A percentile compares a stretch with the other conserved stretches of the same genome.
These are phyloP conservation scores for Gracilaria caudata DNA, from an alignment of 23 red algal genomes.

Conservation along the genomic window DNA sequence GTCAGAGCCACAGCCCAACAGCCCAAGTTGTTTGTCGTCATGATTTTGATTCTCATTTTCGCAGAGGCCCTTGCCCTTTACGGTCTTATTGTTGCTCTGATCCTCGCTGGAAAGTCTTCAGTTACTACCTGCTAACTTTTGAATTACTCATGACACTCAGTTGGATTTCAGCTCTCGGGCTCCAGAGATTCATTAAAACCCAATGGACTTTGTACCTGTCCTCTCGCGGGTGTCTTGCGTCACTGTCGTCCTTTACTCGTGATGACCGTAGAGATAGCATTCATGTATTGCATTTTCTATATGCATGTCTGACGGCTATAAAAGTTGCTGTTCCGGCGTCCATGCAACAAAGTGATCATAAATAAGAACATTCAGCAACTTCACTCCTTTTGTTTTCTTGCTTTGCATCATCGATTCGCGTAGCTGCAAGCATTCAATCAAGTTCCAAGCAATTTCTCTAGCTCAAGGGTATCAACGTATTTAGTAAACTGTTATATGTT, in stretches of 20 bases:
- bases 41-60: constrained; percentile 96
- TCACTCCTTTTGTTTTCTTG: not conserved
- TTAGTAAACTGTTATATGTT: constrained; percentile 42
- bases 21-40: constrained; percentile 88
- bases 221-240: constrained; percentile 23
- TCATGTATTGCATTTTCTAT: not conserved
- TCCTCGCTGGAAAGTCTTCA: constrained; percentile 91
- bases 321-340: not conserved
- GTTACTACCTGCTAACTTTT: constrained; percentile 77
- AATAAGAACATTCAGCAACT: not conserved
- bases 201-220: constrained; percentile 11
- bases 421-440: not conserved
- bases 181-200: constrained; percentile 10
- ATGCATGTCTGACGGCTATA: not conserved
- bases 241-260: constrained; percentile 20
- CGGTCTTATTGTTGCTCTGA: constrained; percentile 97
- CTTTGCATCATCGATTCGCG: not conserved
- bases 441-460: not conserved
- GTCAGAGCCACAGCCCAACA: constrained; percentile 97
- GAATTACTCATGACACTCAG: constrained; percentile 27
- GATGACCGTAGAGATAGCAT: constrained; percentile 42
- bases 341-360: not conserved
- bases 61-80: constrained; percentile 96
- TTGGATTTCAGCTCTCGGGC: not conserved
- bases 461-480: constrained; percentile 1